A percentile compares a stretch with the other conserved stretches of the same genome.
phyloP scores from a whole-genome alignment of 148 eudicot species.

The Rhododendron ovatum region DNA sequence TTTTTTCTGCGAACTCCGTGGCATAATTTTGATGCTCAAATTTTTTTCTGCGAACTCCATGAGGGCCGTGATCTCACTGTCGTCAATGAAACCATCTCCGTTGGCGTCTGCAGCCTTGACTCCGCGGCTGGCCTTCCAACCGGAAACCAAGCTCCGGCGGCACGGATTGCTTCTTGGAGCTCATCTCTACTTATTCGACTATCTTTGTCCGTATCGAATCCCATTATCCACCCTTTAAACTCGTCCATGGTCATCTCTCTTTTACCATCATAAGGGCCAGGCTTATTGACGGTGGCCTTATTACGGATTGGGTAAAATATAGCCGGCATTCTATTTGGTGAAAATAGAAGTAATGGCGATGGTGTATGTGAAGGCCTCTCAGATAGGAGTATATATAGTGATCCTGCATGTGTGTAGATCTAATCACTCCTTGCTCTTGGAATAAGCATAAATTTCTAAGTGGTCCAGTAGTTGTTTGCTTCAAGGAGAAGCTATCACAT shows the following conservation, averaged over 20 bases:
- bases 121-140: not conserved
- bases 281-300: not conserved
- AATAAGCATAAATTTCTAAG: too few species aligned
- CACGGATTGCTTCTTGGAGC: not conserved
- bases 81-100: not conserved
- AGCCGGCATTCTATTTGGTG: not conserved
- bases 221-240: not conserved
- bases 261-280: not conserved
- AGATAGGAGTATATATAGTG: not conserved
- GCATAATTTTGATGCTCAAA: too few species aligned
- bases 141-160: not conserved
- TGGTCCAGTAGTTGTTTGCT: too few species aligned
- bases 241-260: not conserved
- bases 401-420: not conserved
- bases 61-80: too few species aligned
- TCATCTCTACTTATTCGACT: not conserved
- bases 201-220: not conserved
- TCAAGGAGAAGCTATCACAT: too few species aligned
- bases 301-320: too few species aligned
- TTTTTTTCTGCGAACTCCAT: too few species aligned
- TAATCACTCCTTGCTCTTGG: not conserved
- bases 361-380: not conserved
- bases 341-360: not conserved
- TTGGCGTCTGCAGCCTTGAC: not conserved
- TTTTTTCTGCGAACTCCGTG: too few species aligned